Base-by-base conservation (phyloP, 495 filamentous ascomycete species). In the Penicillium parvum region DNA sequence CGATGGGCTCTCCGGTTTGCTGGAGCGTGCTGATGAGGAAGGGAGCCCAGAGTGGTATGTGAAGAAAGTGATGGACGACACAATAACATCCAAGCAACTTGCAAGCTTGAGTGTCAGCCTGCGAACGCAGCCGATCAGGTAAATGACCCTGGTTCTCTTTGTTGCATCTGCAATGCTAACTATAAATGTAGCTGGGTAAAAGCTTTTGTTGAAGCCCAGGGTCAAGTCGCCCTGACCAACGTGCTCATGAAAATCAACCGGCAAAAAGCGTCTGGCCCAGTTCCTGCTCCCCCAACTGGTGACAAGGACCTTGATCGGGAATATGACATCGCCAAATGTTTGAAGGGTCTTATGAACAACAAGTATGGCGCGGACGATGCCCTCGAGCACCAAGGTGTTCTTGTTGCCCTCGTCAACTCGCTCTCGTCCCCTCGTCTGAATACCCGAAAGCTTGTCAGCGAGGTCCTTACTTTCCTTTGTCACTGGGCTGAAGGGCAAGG, bases 31-130 rank as follows among this genome's bases (percentile, higher is more conserved):
- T 4, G 88, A 95, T 56, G 91, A 96, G 55, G 92, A 97, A 59
- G 94, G 88, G 15, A 94, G 85, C 42, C 92, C 92, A 2, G 94
- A 98, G 68, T 98, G 91, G 91, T 98, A 92, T 69, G 94, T 98
- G 14, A 85, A 84, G 58, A 94, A 88, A 65, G 87, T 98, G 25
- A 88, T 97, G 88, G 90, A 95, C 49, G 92, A 96, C 60, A 86
- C 77, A 20, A 90, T 98, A 48, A 88, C 88, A 30, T 78, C 85
- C 40, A 96, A 98, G 69, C 86, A 95, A 37, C 69, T 98, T 12
- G 85, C 84, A 33, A 94, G 88, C 69, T 68, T 98, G 53, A 88
- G 88, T 61, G 94, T 98, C 63, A 95, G 88, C 67, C 59, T 98
- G 53, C 76, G 92, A 46, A 97, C 94, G 22, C 94, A 98, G 58